These are phyloP conservation scores for Chloropicon primus DNA, from an alignment of 139 green algal genomes.

Conservation along the genomic window DNA sequence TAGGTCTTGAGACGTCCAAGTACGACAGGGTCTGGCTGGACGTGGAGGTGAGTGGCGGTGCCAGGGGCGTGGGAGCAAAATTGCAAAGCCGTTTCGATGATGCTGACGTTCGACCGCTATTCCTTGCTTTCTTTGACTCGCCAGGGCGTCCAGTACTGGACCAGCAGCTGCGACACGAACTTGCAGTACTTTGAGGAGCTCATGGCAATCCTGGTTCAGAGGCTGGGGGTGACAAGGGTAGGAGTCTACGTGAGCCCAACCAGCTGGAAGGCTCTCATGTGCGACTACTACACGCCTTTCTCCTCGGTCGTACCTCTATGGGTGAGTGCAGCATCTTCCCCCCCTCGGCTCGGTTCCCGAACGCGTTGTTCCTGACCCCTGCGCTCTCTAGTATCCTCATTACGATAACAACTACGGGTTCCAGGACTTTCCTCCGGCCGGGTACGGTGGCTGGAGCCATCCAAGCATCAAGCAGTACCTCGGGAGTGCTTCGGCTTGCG, in stretches of 20 bases:
- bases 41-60: too few species aligned
- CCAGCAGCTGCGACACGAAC: not conserved
- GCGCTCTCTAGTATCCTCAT: not conserved
- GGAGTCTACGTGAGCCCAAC: not conserved
- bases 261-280: not conserved
- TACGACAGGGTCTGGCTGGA: not conserved
- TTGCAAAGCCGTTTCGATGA: too few species aligned
- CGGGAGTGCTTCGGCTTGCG: not conserved
- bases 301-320: not conserved
- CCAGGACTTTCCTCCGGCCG: not conserved
- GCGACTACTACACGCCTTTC: not conserved
- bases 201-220: not conserved
- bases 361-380: too few species aligned
- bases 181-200: not conserved
- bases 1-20: not conserved
- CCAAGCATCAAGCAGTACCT: not conserved
- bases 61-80: too few species aligned
- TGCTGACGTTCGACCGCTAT: too few species aligned
- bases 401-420: not conserved
- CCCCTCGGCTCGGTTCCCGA: too few species aligned
- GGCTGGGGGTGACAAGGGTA: not conserved
- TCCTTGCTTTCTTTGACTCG: too few species aligned
- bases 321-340: not conserved
- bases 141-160: not conserved
- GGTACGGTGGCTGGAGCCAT: not conserved